A percentile compares a stretch with the other conserved stretches of the same genome.
phyloP scores from a whole-genome alignment of 805 yeast species.

The Spathaspora arborariae region DNA sequence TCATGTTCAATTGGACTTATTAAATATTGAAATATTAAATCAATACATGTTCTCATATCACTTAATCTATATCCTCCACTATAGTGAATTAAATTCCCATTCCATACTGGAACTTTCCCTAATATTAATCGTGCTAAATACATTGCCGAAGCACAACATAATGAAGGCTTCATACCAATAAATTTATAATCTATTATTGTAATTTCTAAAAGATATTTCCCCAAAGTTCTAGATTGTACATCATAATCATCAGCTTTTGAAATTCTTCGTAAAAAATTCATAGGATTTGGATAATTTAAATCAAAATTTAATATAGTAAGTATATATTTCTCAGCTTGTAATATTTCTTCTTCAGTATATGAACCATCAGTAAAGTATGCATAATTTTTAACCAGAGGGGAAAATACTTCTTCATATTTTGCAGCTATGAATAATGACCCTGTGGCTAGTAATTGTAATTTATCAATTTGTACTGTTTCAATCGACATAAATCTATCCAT shows the following conservation, averaged over 20 bases:
- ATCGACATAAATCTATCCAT: slow-evolving; percentile 84
- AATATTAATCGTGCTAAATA: slow-evolving; percentile 72
- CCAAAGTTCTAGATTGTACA: slow-evolving; percentile 76
- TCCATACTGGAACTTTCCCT: slow-evolving; percentile 69
- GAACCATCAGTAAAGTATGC: slow-evolving; percentile 88
- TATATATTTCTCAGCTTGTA: slow-evolving; percentile 78
- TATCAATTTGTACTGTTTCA: slow-evolving; percentile 70
- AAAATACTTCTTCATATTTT: slow-evolving; percentile 86
- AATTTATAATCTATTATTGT: slow-evolving; percentile 73
- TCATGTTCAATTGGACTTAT: slow-evolving; percentile 83
- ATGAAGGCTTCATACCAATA: slow-evolving; percentile 69
- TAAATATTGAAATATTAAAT: slow-evolving; percentile 71
- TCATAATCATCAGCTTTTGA: slow-evolving; percentile 91
- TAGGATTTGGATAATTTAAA: slow-evolving; percentile 81
- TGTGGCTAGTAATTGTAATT: slow-evolving; percentile 81
- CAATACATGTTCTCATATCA: slow-evolving; percentile 69
- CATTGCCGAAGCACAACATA: slow-evolving; percentile 87
- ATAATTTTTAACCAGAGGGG: slow-evolving; percentile 81
- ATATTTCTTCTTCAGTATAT: slow-evolving; percentile 73
- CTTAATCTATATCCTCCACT: slow-evolving; percentile 82
- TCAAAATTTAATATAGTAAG: slow-evolving; percentile 69
- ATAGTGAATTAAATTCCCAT: slow-evolving; percentile 81
- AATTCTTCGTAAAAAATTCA: slow-evolving; percentile 83
- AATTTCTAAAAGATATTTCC: slow-evolving; percentile 78
- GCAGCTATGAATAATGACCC: slow-evolving; percentile 87